These are phyloP conservation scores for Fusarium sp. DNA, from an alignment of 2,329 filamentous ascomycete genomes.

Conservation along the genomic window DNA sequence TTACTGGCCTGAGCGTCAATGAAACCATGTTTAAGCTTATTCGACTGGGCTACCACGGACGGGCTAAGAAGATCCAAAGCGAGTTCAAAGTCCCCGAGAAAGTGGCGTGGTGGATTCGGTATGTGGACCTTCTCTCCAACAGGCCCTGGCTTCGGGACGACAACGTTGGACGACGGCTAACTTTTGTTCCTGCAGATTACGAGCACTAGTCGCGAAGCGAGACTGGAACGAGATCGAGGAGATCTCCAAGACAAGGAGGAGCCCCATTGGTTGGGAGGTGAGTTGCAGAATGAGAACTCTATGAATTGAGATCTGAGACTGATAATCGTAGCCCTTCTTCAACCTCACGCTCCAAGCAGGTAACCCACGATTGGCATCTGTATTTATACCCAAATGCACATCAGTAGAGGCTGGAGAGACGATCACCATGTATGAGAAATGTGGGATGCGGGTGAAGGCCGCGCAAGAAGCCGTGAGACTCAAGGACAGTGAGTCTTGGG, in stretches of 20 bases:
- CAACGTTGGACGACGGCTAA: constrained; percentile 30
- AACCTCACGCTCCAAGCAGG: constrained; percentile 89
- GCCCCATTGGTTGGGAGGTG: constrained; percentile 96
- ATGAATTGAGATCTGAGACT: constrained; percentile 8
- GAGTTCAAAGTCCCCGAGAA: constrained; percentile 96
- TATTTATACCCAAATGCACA: constrained; percentile 90
- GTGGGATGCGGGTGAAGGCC: constrained; percentile 87
- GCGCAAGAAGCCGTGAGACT: constrained; percentile 89
- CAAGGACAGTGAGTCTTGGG: constrained; percentile 81
- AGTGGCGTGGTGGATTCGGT: constrained; percentile 85
- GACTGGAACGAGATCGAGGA: constrained; percentile 96
- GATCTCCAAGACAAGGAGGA: constrained; percentile 79
- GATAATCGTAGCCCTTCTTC: constrained; percentile 77
- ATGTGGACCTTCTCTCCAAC: constrained; percentile 43
- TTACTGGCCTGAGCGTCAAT: constrained; percentile 86
- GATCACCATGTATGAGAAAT: constrained; percentile 96
- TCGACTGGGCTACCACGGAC: constrained; percentile 80
- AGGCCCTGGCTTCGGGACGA: constrained; percentile 16
- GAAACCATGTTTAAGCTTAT: constrained; percentile 93
- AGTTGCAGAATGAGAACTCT: constrained; percentile 47
- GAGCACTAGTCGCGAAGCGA: constrained; percentile 87
- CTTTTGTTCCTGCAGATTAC: constrained; percentile 64
- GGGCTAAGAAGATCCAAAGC: constrained; percentile 86
- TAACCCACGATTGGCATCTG: constrained; percentile 84
- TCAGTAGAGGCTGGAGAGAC: constrained; percentile 73